Base-by-base conservation (phyloP, 805 yeast species). In the Candida montana region DNA sequence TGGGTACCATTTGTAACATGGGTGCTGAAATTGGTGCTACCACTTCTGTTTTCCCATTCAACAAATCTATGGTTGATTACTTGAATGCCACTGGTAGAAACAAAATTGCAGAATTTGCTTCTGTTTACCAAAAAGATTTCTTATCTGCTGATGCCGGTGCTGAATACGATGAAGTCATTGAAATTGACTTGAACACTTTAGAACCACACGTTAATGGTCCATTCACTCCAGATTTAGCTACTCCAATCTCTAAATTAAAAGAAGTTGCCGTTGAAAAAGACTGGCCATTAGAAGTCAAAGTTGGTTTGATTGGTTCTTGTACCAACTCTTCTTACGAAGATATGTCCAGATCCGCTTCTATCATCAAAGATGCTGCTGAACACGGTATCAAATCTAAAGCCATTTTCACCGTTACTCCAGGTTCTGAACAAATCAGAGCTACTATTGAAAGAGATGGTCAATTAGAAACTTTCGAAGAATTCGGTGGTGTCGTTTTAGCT, bases 1-100 rank as follows among this genome's bases (percentile, higher is more conserved):
- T 90, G 98, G 98, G 95, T 64, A 90, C 98, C 57, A 90, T 90
- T 71, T 90, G 98, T 78, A 90, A 90, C 70, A 90, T 90, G 98
- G 98, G 98, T 75, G 98, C 98, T 54, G 98, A 90, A 72, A 89
- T 90, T 55, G 98, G 98, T 72, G 97, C 97, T 47, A 90, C 98
- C 49, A 90, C 98, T 44, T 90, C 97, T 36, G 87, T 86, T 47
- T 90, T 90, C 95, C 98, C 98, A 65, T 89, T 76, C 86, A 89
- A 87, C 75, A 77, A 81, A 61, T 83, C 91, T 51, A 90, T 86
- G 86, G 79, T 71, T 64, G 84, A 83, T 52, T 91, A 90, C 73
- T 77, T 91, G 65, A 67, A 76, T 49, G 93, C 95, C 43, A 91
- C 98, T 45, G 81, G 79, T 55, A 85, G 98, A 73, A 75, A 77